Conservation (phyloP, 2,329 filamentous ascomycete species). For the Aspergillus arachidicola region DNA sequence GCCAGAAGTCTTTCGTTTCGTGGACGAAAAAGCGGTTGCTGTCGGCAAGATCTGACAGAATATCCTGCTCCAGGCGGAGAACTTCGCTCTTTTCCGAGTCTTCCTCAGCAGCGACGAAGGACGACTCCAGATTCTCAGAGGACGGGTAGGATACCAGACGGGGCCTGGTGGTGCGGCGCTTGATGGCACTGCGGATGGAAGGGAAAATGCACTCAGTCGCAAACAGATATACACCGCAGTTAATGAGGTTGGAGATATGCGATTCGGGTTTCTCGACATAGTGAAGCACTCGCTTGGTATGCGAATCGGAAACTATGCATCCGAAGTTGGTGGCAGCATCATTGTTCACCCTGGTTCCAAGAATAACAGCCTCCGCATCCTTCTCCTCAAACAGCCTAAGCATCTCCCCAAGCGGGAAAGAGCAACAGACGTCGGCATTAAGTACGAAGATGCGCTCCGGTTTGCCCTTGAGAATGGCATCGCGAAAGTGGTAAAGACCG, state of each 20-base stretch:
- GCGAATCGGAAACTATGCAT: slow-evolving; percentile 92
- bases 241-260: slow-evolving; percentile 97
- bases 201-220: slow-evolving; percentile 95
- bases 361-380: slow-evolving; percentile 93
- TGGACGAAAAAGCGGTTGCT: slow-evolving; percentile 98
- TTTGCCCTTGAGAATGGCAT: slow-evolving; percentile 93
- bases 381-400: slow-evolving; percentile 90
- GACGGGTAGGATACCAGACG: slow-evolving; percentile 94
- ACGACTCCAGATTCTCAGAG: slow-evolving; percentile 83
- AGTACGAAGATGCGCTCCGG: slow-evolving; percentile 96
- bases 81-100: slow-evolving; percentile 80
- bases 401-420: slow-evolving; percentile 95
- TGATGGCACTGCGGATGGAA: slow-evolving; percentile 90
- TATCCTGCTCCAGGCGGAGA: slow-evolving; percentile 94
- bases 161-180: slow-evolving; percentile 88
- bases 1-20: slow-evolving; percentile 99
- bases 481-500: slow-evolving; percentile 97
- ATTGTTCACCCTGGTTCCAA: slow-evolving; percentile 87
- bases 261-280: slow-evolving; percentile 99
- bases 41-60: slow-evolving; percentile 91
- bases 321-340: slow-evolving; percentile 95
- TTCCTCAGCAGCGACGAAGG: slow-evolving; percentile 67
- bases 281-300: slow-evolving; percentile 93
- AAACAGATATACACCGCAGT: slow-evolving; percentile 98
- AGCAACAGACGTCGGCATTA: slow-evolving; percentile 98